A percentile compares a stretch with the other conserved stretches of the same genome.
These are phyloP conservation scores for Jamesozyma gamospora DNA, from an alignment of 805 yeast genomes.

Conservation along the genomic window DNA sequence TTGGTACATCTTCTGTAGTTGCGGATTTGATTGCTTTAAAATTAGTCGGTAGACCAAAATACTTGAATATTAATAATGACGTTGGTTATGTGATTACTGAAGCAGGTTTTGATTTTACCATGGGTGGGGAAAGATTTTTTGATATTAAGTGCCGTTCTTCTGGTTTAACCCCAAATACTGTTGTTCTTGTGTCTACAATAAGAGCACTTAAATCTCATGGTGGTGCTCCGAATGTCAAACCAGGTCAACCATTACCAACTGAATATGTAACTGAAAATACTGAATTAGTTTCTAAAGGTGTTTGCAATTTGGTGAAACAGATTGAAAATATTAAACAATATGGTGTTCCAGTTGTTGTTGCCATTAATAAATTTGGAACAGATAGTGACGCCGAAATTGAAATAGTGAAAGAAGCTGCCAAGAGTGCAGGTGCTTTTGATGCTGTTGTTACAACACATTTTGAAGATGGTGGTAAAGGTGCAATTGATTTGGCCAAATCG, in stretches of 20 bases:
- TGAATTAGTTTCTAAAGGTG: conserved; percentile 67
- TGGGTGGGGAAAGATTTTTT: conserved; percentile 98
- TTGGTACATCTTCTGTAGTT: conserved; percentile 90
- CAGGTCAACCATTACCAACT: conserved; percentile 77
- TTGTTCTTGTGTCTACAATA: conserved; percentile 90
- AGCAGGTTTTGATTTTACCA: conserved; percentile 97
- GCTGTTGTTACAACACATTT: conserved; percentile 90
- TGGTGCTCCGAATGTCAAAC: conserved; percentile 94
- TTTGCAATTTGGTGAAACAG: conserved; percentile 83
- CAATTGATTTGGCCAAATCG: conserved; percentile 71
- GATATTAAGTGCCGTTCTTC: conserved; percentile 92
- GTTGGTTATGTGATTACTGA: conserved; percentile 90
- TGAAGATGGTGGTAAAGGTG: conserved; percentile 93
- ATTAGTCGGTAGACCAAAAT: conserved; percentile 58
- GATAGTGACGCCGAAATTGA: conserved; percentile 77
- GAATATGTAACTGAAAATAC: conserved; percentile 76
- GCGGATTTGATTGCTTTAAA: conserved; percentile 91
- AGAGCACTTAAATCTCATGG: conserved; percentile 96
- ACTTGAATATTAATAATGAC: conserved; percentile 19
- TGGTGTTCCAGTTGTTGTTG: conserved; percentile 90
- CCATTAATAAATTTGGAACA: conserved; percentile 77
- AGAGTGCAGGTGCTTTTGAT: conserved; percentile 85
- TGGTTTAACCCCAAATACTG: conserved; percentile 79
- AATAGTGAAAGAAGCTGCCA: conserved; percentile 67
- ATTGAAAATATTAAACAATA: conserved; percentile 74